Percentiles rank a stretch among this genome's conserved stretches.
phyloP scores from a whole-genome alignment of 805 yeast genomes.

The Blastobotrys mokoenaii region DNA sequence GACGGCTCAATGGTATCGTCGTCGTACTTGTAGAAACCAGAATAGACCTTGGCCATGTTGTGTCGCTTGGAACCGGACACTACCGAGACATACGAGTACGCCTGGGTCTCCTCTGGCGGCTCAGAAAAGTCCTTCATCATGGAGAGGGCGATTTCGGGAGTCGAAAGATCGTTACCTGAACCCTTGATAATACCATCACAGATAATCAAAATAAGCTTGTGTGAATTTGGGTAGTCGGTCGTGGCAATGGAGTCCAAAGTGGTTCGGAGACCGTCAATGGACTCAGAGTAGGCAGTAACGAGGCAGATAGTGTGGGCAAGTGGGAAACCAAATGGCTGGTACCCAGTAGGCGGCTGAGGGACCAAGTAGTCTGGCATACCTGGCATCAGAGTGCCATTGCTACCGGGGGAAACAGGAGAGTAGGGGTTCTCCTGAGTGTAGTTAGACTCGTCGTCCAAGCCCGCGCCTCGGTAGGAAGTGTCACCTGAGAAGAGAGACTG shows the following conservation, averaged over 20 bases:
- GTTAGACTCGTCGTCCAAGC: slow-evolving; percentile 6
- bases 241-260: slow-evolving; percentile 92
- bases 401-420: slow-evolving; percentile 1
- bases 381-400: background rate
- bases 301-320: slow-evolving; percentile 63
- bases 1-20: slow-evolving; percentile 65
- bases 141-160: slow-evolving; percentile 81
- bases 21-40: slow-evolving; percentile 87
- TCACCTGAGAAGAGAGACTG: slow-evolving; percentile 16
- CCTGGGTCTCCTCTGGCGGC: slow-evolving; percentile 65
- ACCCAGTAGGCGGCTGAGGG: slow-evolving; percentile 85
- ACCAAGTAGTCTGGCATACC: slow-evolving; percentile 51
- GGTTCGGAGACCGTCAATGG: slow-evolving; percentile 73
- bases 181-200: slow-evolving; percentile 96
- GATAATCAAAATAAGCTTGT: slow-evolving; percentile 72
- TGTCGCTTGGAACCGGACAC: slow-evolving; percentile 92
- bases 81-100: slow-evolving; percentile 89
- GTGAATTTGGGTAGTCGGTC: slow-evolving; percentile 92
- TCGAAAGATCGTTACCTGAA: slow-evolving; percentile 76
- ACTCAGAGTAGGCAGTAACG: slow-evolving; percentile 95
- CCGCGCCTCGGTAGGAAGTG: slow-evolving; percentile 22
- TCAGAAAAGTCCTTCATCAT: slow-evolving; percentile 77
- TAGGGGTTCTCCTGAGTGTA: slow-evolving; percentile 6
- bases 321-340: slow-evolving; percentile 80
- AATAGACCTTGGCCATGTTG: slow-evolving; percentile 93